Percentiles rank a stretch among this genome's conserved stretches.
These are phyloP conservation scores for Gleditsia sinensis DNA, from an alignment of 306 rosid species.

Conservation along the genomic window DNA sequence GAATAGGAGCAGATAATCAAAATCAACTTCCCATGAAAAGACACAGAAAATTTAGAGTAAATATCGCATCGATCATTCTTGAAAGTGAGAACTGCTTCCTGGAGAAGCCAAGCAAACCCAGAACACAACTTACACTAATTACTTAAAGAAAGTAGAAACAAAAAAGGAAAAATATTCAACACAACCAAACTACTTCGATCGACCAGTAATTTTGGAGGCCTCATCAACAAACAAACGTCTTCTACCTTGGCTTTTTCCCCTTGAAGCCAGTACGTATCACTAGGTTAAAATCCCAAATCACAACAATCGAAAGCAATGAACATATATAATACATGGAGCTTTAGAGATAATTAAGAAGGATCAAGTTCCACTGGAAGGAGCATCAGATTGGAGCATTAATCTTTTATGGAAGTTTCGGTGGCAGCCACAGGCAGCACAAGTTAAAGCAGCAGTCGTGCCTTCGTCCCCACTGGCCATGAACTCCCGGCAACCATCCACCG, in stretches of 20 bases:
- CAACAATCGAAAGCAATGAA: too few species aligned
- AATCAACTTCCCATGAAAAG: too few species aligned
- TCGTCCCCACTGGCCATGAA: constrained; percentile 82
- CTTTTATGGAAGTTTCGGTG: constrained; percentile 87
- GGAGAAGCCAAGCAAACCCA: constrained; percentile 32
- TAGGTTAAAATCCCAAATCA: not conserved
- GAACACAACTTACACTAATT: constrained; percentile 18
- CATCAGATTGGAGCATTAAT: too few species aligned
- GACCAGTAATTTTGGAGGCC: constrained; percentile 14
- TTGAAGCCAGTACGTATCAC: too few species aligned
- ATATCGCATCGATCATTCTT: constrained; percentile 7
- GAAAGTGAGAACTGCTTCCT: constrained; percentile 19
- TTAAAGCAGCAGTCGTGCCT: constrained; percentile 58
- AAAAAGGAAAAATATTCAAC: not conserved
- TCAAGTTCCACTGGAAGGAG: constrained; percentile 44
- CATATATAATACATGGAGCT: too few species aligned
- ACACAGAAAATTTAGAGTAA: too few species aligned
- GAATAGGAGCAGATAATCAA: too few species aligned
- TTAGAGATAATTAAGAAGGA: too few species aligned
- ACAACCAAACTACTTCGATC: not conserved
- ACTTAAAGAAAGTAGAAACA: not conserved
- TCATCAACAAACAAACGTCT: constrained; percentile 18
- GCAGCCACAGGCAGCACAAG: constrained; percentile 94
- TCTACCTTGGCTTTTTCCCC: constrained; percentile 27
- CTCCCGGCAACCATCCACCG: constrained; percentile 93